Conservation (phyloP, 1,284 basidiomycete genomes). For the Malassezia vespertilionis region DNA sequence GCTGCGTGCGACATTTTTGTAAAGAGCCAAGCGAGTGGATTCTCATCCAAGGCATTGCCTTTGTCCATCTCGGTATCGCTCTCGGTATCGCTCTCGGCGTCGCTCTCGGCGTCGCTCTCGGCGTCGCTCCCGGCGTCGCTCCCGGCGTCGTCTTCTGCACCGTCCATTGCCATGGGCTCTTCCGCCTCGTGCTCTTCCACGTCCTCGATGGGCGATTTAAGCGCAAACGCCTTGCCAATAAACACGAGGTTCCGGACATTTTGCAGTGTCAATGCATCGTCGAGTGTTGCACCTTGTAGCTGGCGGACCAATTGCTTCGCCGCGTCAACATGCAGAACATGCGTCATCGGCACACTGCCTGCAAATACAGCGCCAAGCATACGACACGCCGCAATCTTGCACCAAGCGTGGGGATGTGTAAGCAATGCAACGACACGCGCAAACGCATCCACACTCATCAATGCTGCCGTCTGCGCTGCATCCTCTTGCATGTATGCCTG, state of each 20-base stretch:
- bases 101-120: slow-evolving; percentile 15
- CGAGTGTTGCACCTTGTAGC: slow-evolving; percentile 69
- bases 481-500: slow-evolving; percentile 11
- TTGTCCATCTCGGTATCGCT: slow-evolving; percentile 7
- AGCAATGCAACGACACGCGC: slow-evolving; percentile 60
- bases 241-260: slow-evolving; percentile 90
- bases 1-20: slow-evolving; percentile 83
- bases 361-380: slow-evolving; percentile 65
- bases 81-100: slow-evolving; percentile 25
- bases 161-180: slow-evolving; percentile 12
- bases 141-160: slow-evolving; percentile 28
- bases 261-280: slow-evolving; percentile 67
- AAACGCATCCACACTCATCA: not conserved
- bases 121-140: slow-evolving; percentile 22
- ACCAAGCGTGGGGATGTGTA: slow-evolving; percentile 88
- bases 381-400: slow-evolving; percentile 68
- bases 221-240: slow-evolving; percentile 57
- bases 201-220: slow-evolving; percentile 12
- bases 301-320: slow-evolving; percentile 68
- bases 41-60: slow-evolving; percentile 12
- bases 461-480: not conserved
- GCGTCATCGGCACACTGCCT: slow-evolving; percentile 16
- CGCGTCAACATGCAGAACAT: slow-evolving; percentile 58
- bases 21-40: slow-evolving; percentile 71
- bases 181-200: slow-evolving; percentile 10